Evolutionary conservation across 1,284 basidiomycete genomes (phyloP).

Genomic region (Agaricales sp.): DNA sequence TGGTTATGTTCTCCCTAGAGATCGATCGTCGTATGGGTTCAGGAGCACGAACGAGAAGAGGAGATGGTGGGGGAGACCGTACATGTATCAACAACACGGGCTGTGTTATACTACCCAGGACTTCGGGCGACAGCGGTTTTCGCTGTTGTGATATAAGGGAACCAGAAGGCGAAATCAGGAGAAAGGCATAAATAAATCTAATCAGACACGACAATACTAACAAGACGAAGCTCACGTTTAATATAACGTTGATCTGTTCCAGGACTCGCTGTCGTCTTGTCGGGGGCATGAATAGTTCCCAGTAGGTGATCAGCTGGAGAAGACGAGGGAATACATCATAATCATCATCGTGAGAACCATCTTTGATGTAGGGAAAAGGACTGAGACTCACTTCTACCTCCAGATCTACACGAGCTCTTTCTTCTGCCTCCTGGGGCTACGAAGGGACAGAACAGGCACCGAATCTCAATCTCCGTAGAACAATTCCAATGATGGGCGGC

Average conservation of each 20-base stretch:
- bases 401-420: too few relatives aligned
- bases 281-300: constrained; percentile 48
- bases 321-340: constrained; percentile 4
- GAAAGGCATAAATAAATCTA: constrained; percentile 6
- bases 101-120: constrained; percentile 41
- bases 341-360: too few relatives aligned
- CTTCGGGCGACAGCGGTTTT: constrained; percentile 34
- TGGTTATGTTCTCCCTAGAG: constrained; percentile 50
- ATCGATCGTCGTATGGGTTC: not conserved
- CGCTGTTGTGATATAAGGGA: constrained; percentile 27
- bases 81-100: constrained; percentile 70
- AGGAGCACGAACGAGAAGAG: constrained; percentile 1
- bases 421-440: too few relatives aligned
- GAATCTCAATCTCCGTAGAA: too few relatives aligned
- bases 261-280: constrained; percentile 37
- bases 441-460: too few relatives aligned
- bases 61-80: too few relatives aligned
- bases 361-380: constrained; percentile 7
- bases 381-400: constrained; percentile 10
- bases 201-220: too few relatives aligned
- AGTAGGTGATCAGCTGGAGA: constrained; percentile 49
- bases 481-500: too few relatives aligned
- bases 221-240: constrained; percentile 50
- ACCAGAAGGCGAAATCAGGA: not conserved
- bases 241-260: constrained; percentile 41